These are phyloP conservation scores for Aquilaria yunnanensis DNA, from an alignment of 345 rosid species.

Conservation along the genomic window DNA sequence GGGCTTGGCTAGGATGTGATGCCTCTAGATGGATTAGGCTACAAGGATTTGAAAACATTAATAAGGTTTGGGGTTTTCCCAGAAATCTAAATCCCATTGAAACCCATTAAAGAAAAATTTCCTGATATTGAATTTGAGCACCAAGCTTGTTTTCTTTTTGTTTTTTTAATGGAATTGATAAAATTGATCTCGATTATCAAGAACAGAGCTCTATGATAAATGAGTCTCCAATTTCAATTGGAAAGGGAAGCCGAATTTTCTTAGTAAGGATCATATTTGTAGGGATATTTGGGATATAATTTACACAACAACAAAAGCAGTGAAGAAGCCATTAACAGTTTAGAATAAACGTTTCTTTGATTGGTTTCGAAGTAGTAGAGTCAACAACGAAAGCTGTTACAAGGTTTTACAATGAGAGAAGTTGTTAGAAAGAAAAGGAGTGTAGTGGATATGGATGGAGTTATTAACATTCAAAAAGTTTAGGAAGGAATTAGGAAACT, in stretches of 20 bases:
- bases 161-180: slow-evolving; percentile 43
- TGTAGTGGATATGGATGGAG: slow-evolving; percentile 87
- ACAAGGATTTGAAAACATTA: slow-evolving; percentile 44
- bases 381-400: slow-evolving; percentile 38
- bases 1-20: slow-evolving; percentile 86
- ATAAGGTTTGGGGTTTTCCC: slow-evolving; percentile 48
- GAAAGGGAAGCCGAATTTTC: slow-evolving; percentile 61
- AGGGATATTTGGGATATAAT: slow-evolving; percentile 3
- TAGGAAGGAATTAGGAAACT: too few relatives aligned
- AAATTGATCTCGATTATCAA: slow-evolving; percentile 38
- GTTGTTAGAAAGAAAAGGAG: slow-evolving; percentile 83
- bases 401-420: slow-evolving; percentile 38
- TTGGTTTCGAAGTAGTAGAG: slow-evolving; percentile 41
- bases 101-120: slow-evolving; percentile 37
- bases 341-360: slow-evolving; percentile 20
- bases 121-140: slow-evolving; percentile 73
- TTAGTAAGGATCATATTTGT: slow-evolving; percentile 70
- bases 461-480: slow-evolving; percentile 37
- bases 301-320: too few relatives aligned
- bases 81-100: slow-evolving; percentile 31
- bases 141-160: slow-evolving; percentile 75
- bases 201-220: slow-evolving; percentile 30
- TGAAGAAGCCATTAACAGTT: background rate
- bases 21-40: slow-evolving; percentile 79
- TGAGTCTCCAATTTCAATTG: slow-evolving; percentile 42